Base-by-base conservation (phyloP, 2,329 filamentous ascomycete species). In the Nemania serpens region DNA sequence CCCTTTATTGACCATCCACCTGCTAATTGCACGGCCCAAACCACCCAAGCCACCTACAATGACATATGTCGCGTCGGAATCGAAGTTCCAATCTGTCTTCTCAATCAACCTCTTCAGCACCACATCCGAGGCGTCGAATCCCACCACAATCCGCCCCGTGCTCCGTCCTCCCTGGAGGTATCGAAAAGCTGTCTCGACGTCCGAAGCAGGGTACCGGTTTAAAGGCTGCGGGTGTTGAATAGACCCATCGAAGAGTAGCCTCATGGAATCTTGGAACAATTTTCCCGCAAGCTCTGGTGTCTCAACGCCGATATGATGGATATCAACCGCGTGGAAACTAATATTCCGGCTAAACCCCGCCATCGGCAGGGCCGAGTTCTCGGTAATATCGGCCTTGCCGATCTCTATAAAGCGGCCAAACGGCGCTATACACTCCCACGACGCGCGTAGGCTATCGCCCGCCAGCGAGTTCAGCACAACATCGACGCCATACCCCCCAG, bases 361-460 rank as follows among this genome's bases (percentile, higher is more conserved):
- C 66, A 66, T 68, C 0, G 62, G 55, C 0, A 66, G 25, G 0
- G 48, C 15, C 0, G 55, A 11, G n/a, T 66, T 62, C 0, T 51
- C 29, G 1, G 17, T 25, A 11, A 66, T 61, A 45, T 67, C 61
- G 0, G 49, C 37, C 9, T 60, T 63, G 2, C 63, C 59, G 6
- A 67, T 43, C 25, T 62, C 55, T 5, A 62, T 11, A 64, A 82
- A 76, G 2, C 69, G 71, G 0, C 78, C 79, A 51, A 75, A 78
- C 1, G 70, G 63, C 1, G 79, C 77, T 2, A 82, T 66, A 46
- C 76, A 79, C 1, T 74, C 63, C 76, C 75, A 81, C 0, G 74
- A 72, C 1, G 74, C 71, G 3, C 73, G 74, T 0, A 81, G 68
- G 0, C 72, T 55, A 4, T 78, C 74, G 1, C 76, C 76, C 0